Percentiles rank a stretch among this genome's conserved stretches.
phyloP scores from a whole-genome alignment of 2,329 filamentous ascomycete species.

The Colletotrichum salicis region DNA sequence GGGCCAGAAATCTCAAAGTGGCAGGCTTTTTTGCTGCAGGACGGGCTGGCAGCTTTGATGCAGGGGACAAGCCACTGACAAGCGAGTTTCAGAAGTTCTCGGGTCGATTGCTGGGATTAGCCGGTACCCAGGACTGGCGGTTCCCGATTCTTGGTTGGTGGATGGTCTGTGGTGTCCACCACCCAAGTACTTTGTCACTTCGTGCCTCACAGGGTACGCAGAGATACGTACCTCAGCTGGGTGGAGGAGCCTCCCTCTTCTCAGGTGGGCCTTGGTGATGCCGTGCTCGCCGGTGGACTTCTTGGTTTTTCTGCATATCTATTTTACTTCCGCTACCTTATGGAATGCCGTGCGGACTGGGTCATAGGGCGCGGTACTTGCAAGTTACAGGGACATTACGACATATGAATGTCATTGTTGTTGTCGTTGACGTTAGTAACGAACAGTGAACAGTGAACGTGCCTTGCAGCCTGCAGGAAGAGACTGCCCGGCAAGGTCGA shows the following conservation, averaged over 20 bases:
- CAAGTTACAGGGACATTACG: not conserved
- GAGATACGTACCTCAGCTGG: slow-evolving; percentile 25
- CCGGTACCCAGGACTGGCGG: slow-evolving; percentile 14
- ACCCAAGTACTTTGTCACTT: too few relatives aligned
- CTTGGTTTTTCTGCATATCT: not conserved
- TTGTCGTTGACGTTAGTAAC: not conserved
- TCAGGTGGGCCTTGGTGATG: slow-evolving; percentile 18
- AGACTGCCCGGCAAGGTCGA: slow-evolving; percentile 22
- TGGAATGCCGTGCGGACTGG: not conserved
- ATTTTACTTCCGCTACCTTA: not conserved
- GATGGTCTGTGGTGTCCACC: slow-evolving; percentile 14
- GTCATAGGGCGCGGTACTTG: not conserved
- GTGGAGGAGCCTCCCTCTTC: slow-evolving; percentile 15
- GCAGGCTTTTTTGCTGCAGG: slow-evolving; percentile 19
- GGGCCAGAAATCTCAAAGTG: slow-evolving; percentile 26
- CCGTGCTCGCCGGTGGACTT: slow-evolving; percentile 29
- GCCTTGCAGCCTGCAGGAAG: slow-evolving; percentile 20
- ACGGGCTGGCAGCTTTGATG: slow-evolving; percentile 30
- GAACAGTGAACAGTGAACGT: not conserved
- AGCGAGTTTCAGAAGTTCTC: slow-evolving; percentile 32
- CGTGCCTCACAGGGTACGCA: too few relatives aligned
- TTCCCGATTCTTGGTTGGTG: slow-evolving; percentile 28
- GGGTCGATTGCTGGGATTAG: slow-evolving; percentile 32
- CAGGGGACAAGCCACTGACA: slow-evolving; percentile 35
- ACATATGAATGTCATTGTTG: not conserved